Percentiles rank a stretch among this genome's conserved stretches.
These are phyloP conservation scores for Oidium heveae DNA, from an alignment of 2,329 filamentous ascomycete genomes.

Conservation along the genomic window DNA sequence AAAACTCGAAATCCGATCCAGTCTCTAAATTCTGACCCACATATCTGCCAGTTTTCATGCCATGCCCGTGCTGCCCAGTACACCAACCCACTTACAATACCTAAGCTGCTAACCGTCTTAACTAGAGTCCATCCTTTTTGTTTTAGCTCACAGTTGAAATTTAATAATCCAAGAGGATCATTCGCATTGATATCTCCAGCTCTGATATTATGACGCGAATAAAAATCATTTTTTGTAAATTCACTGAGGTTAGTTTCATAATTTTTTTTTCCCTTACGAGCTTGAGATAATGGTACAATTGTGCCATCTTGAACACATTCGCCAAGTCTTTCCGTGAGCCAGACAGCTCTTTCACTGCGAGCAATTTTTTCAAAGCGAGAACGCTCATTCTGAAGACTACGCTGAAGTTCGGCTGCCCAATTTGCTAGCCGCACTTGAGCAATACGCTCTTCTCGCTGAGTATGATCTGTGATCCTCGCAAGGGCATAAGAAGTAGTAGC, in stretches of 20 bases:
- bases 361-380: conserved; percentile 38
- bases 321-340: conserved; percentile 39
- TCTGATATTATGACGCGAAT: conserved; percentile 3
- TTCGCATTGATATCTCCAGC: conserved; percentile 15
- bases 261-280: conserved; percentile 5
- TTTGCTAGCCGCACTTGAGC: conserved; percentile 49
- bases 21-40: conserved; percentile 6
- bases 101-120: conserved; percentile 48
- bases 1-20: conserved; percentile 8
- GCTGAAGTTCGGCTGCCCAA: conserved; percentile 63
- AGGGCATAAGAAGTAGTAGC: conserved; percentile 27
- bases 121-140: conserved; percentile 40
- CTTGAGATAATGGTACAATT: conserved; percentile 24
- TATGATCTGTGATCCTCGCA: conserved; percentile 32
- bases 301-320: conserved; percentile 43
- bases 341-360: conserved; percentile 36
- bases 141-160: conserved; percentile 39
- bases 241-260: conserved; percentile 4
- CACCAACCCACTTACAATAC: conserved; percentile 46
- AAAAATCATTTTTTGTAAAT: conserved; percentile 7
- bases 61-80: conserved; percentile 26
- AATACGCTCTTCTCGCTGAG: conserved; percentile 31
- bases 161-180: conserved; percentile 58
- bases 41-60: conserved; percentile 4
- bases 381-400: conserved; percentile 49